Evolutionary conservation across 192 early-diverging fungal species (phyloP).

Genomic region (Coemansia interrupta): DNA sequence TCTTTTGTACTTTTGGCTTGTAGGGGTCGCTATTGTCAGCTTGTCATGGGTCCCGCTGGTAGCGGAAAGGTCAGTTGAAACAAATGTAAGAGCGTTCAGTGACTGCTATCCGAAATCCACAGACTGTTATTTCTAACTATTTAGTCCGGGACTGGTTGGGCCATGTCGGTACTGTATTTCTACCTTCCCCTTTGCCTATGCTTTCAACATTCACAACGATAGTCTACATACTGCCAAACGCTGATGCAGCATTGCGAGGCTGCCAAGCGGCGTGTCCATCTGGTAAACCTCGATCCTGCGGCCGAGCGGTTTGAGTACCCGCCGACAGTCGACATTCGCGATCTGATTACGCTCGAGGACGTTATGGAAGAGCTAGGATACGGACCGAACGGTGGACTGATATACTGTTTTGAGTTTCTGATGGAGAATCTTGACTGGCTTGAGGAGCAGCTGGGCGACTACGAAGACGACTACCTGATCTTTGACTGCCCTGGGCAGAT

Average conservation of each 20-base stretch:
- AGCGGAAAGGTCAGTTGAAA: slow-evolving; percentile 65
- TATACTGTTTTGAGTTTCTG: slow-evolving; percentile 96
- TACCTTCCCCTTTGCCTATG: neutral
- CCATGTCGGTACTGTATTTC: slow-evolving; percentile 12
- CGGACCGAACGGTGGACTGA: slow-evolving; percentile 95
- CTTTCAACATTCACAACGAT: neutral
- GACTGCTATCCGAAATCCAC: neutral
- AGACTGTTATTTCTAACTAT: too few relatives aligned
- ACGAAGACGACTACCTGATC: slow-evolving; percentile 94
- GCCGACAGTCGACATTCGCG: slow-evolving; percentile 84
- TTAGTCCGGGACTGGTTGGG: slow-evolving; percentile 3
- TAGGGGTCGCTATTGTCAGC: slow-evolving; percentile 78
- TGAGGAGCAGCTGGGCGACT: slow-evolving; percentile 86
- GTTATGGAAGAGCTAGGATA: slow-evolving; percentile 96
- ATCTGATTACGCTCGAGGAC: slow-evolving; percentile 95
- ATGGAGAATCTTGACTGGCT: slow-evolving; percentile 96
- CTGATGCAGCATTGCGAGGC: slow-evolving; percentile 92
- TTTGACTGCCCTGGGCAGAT: slow-evolving; percentile 98
- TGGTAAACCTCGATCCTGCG: slow-evolving; percentile 97
- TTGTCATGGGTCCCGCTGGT: slow-evolving; percentile 96
- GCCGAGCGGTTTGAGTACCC: slow-evolving; percentile 95
- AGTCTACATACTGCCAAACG: slow-evolving; percentile 94
- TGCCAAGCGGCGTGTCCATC: slow-evolving; percentile 75
- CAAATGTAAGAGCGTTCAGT: neutral
- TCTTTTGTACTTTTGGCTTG: neutral